A percentile compares a stretch with the other conserved stretches of the same genome.
These are phyloP conservation scores for Aspergillus awamori DNA, from an alignment of 2,329 filamentous ascomycete species.

Conservation along the genomic window DNA sequence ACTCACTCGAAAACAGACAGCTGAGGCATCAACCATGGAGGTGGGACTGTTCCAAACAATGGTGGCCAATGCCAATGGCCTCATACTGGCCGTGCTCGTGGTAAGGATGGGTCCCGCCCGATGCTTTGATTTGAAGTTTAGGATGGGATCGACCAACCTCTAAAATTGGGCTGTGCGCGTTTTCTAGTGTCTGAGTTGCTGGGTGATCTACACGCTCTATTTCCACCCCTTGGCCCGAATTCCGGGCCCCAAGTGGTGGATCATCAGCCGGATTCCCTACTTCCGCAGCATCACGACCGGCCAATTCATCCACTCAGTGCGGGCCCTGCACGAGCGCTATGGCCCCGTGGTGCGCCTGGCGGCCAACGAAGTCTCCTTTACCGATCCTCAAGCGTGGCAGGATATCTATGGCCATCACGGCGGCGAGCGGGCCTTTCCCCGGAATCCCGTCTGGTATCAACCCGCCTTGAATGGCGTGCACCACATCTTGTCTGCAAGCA, in stretches of 20 bases:
- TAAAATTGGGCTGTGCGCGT: too few relatives aligned
- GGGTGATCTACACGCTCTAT: not conserved
- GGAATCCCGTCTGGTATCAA: not conserved
- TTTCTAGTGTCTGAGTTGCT: not conserved
- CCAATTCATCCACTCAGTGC: constrained; percentile 25
- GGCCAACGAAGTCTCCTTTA: constrained; percentile 39
- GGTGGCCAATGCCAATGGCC: too few relatives aligned
- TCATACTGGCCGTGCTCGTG: too few relatives aligned
- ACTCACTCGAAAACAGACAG: too few relatives aligned
- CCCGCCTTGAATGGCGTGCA: constrained; percentile 1
- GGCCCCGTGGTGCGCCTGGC: constrained; percentile 41
- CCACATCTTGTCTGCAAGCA: constrained; percentile 1
- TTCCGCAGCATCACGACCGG: constrained; percentile 27
- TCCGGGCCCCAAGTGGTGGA: constrained; percentile 34
- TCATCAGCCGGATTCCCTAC: constrained; percentile 27
- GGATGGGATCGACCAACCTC: too few relatives aligned
- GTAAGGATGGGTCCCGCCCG: too few relatives aligned
- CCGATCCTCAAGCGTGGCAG: not conserved
- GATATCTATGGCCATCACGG: constrained; percentile 8
- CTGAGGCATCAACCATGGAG: too few relatives aligned
- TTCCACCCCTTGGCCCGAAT: not conserved
- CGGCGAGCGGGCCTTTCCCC: not conserved
- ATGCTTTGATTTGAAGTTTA: too few relatives aligned
- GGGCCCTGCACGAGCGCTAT: constrained; percentile 37
- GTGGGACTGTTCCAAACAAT: too few relatives aligned